These are phyloP conservation scores for Raphanus hybrid DNA, from an alignment of 441 rosid species.

Conservation along the genomic window DNA sequence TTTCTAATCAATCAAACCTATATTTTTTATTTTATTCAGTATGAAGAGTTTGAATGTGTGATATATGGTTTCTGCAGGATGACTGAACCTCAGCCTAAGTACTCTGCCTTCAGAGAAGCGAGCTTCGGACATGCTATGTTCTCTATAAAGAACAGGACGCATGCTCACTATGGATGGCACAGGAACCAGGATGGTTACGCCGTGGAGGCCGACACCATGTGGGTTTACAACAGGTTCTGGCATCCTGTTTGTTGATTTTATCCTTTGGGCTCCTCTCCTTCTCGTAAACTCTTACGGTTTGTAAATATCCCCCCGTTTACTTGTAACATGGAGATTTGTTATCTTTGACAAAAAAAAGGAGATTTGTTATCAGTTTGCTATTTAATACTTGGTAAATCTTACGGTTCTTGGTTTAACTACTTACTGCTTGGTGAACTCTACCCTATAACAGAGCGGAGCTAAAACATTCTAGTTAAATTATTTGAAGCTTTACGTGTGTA, in stretches of 20 bases:
- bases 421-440: neutral
- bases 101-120: constrained; percentile 84
- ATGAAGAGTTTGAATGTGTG: constrained; percentile 2
- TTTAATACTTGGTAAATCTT: neutral
- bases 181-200: constrained; percentile 81
- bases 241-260: constrained; percentile 32
- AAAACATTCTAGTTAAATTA: neutral
- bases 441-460: neutral
- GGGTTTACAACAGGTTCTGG: constrained; percentile 81
- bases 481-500: neutral
- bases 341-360: too few relatives aligned
- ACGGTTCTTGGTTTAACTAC: neutral
- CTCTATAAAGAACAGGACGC: constrained; percentile 76
- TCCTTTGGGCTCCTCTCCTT: too few relatives aligned
- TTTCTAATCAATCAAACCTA: neutral
- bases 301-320: neutral
- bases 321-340: neutral
- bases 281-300: too few relatives aligned
- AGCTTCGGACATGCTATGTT: constrained; percentile 92
- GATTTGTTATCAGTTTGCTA: too few relatives aligned
- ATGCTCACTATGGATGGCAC: constrained; percentile 81
- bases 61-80: constrained; percentile 51
- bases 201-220: constrained; percentile 76
- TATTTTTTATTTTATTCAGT: neutral
- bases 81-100: constrained; percentile 84